These are phyloP conservation scores for Wickerhamomyces alni DNA, from an alignment of 805 yeast species.

Conservation along the genomic window DNA sequence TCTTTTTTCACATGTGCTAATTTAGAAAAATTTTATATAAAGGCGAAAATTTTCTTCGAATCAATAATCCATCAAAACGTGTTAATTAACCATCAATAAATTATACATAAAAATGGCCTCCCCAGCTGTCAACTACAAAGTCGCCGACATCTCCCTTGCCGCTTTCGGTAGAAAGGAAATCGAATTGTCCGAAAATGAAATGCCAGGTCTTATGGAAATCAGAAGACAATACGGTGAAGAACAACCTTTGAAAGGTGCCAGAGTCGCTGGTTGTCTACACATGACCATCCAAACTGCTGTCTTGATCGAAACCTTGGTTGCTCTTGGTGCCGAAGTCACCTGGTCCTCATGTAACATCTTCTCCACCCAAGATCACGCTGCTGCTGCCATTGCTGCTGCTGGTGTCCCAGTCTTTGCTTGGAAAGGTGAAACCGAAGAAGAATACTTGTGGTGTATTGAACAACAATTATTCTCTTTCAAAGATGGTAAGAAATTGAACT, in stretches of 20 bases:
- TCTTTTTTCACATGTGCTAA: not conserved
- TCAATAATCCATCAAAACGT: not conserved
- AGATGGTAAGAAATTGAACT: conserved; percentile 90
- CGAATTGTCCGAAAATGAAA: conserved; percentile 97
- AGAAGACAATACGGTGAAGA: conserved; percentile 85
- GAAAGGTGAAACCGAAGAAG: conserved; percentile 99
- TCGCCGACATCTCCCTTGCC: conserved; percentile 96
- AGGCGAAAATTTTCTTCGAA: not conserved
- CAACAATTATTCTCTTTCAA: conserved; percentile 98
- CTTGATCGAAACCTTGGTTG: conserved; percentile 92
- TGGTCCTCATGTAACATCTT: conserved; percentile 99
- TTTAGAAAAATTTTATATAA: not conserved
- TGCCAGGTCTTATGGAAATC: conserved; percentile 99
- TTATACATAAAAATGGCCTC: conserved; percentile 44
- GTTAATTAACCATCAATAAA: not conserved
- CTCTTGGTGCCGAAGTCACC: conserved; percentile 98
- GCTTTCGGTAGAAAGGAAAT: conserved; percentile 99
- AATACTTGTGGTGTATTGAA: conserved; percentile 98
- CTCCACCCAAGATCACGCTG: conserved; percentile 99
- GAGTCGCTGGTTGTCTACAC: conserved; percentile 98
- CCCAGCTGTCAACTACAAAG: conserved; percentile 77
- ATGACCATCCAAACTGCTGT: conserved; percentile 99
- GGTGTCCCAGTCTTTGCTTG: conserved; percentile 99
- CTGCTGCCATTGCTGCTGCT: conserved; percentile 98
- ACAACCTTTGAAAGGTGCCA: conserved; percentile 97